These are phyloP conservation scores for Diaporthe vaccinii DNA, from an alignment of 2,329 filamentous ascomycete species.

Conservation along the genomic window DNA sequence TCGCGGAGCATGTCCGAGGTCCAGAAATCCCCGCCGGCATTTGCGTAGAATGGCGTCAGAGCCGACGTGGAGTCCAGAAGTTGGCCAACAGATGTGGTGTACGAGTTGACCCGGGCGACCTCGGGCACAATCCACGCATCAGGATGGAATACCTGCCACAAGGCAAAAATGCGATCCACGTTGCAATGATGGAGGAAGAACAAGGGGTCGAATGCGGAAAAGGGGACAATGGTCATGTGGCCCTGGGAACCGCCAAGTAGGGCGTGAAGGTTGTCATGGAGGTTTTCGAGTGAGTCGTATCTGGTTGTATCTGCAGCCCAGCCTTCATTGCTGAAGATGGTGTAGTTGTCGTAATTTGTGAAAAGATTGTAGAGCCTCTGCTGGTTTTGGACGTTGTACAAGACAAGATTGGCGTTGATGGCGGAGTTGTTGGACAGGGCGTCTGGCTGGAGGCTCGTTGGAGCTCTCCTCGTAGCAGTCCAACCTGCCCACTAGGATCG, in stretches of 20 bases:
- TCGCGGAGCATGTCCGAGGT: conserved; percentile 73
- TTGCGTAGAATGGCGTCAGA: conserved; percentile 76
- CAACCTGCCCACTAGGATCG: conserved; percentile 67
- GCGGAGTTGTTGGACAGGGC: conserved; percentile 72
- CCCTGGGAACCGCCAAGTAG: conserved; percentile 70
- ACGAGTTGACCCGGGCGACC: conserved; percentile 69
- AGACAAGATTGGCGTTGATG: conserved; percentile 66
- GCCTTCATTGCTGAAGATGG: conserved; percentile 77
- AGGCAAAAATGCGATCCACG: conserved; percentile 79
- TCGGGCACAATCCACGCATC: conserved; percentile 74
- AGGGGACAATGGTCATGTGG: conserved; percentile 78
- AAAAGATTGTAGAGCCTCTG: conserved; percentile 77
- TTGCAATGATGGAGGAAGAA: conserved; percentile 85
- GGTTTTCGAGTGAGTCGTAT: conserved; percentile 74
- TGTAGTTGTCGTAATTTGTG: conserved; percentile 76
- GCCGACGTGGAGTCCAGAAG: conserved; percentile 68
- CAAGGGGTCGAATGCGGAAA: conserved; percentile 83
- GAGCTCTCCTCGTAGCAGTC: conserved; percentile 71
- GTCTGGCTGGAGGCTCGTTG: conserved; percentile 55
- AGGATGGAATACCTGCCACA: conserved; percentile 83
- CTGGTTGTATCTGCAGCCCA: conserved; percentile 64
- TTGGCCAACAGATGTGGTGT: conserved; percentile 68
- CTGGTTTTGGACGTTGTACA: conserved; percentile 67
- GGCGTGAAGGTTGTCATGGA: conserved; percentile 75
- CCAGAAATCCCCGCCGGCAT: conserved; percentile 73